Conservation (phyloP, 2,329 filamentous ascomycete genomes). For the Acrodontium crateriforme region DNA sequence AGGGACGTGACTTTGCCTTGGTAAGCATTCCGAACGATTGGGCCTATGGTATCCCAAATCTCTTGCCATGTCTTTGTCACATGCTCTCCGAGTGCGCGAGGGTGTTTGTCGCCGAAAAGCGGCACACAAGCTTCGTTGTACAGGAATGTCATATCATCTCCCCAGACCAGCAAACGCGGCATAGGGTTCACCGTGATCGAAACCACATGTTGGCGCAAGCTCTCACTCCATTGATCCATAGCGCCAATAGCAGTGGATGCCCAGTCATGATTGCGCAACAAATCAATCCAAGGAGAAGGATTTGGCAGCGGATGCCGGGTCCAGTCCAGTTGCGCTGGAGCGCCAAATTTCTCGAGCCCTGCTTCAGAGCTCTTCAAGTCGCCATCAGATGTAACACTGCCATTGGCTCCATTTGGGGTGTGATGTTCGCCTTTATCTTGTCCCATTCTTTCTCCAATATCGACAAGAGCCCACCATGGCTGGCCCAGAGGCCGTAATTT, state of each 20-base stretch:
- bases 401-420: neutral
- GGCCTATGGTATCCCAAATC: conserved; percentile 9
- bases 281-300: conserved; percentile 13
- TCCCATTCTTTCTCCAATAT: neutral
- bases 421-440: neutral
- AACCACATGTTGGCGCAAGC: conserved; percentile 12
- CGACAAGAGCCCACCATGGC: neutral
- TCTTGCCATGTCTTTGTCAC: conserved; percentile 11
- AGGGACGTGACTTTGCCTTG: conserved; percentile 10
- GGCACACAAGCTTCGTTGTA: conserved; percentile 19
- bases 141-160: conserved; percentile 18
- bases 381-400: neutral
- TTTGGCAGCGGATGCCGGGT: conserved; percentile 11
- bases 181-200: conserved; percentile 19
- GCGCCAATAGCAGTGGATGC: conserved; percentile 15
- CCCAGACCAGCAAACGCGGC: conserved; percentile 20
- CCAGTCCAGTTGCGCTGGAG: conserved; percentile 13
- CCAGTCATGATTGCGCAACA: conserved; percentile 18
- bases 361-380: neutral
- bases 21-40: conserved; percentile 11
- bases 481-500: neutral
- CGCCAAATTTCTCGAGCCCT: neutral
- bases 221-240: conserved; percentile 14
- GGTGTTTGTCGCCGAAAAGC: conserved; percentile 15
- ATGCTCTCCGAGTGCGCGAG: conserved; percentile 10